phyloP scores from a whole-genome alignment of 2,329 filamentous ascomycete species.

The Elsinoe batatas region DNA sequence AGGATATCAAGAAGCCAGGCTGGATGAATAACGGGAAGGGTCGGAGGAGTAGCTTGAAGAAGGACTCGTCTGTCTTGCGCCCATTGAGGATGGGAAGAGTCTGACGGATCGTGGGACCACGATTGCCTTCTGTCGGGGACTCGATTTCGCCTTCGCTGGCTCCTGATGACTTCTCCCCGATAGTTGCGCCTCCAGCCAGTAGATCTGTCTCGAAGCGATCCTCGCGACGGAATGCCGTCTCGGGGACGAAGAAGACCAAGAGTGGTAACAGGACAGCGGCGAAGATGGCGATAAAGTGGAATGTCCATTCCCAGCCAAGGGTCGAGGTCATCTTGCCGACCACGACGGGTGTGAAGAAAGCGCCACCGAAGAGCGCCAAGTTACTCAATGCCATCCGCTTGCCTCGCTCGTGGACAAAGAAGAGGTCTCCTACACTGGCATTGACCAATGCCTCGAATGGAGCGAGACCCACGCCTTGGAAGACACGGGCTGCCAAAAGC shows the following conservation, averaged over 20 bases:
- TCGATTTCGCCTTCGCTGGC: slow-evolving; percentile 6
- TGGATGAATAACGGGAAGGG: slow-evolving; percentile 77
- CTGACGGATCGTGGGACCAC: slow-evolving; percentile 3
- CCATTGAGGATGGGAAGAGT: slow-evolving; percentile 53
- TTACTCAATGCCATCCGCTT: slow-evolving; percentile 77
- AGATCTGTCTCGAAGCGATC: slow-evolving; percentile 61
- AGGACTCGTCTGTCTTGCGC: slow-evolving; percentile 67
- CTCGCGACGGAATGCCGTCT: slow-evolving; percentile 67
- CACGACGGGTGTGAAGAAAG: slow-evolving; percentile 75
- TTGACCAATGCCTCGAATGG: slow-evolving; percentile 88
- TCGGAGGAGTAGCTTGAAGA: slow-evolving; percentile 54
- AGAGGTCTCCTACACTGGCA: slow-evolving; percentile 79
- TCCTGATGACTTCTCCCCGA: slow-evolving; percentile 2
- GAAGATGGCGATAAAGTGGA: slow-evolving; percentile 83
- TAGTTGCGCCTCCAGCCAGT: not conserved
- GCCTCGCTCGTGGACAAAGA: slow-evolving; percentile 74
- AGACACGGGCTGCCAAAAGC: slow-evolving; percentile 66
- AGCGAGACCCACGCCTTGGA: slow-evolving; percentile 78
- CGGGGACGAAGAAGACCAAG: slow-evolving; percentile 70
- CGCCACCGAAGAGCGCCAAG: slow-evolving; percentile 59
- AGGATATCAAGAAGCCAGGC: slow-evolving; percentile 73
- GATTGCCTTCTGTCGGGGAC: slow-evolving; percentile 35
- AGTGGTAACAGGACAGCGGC: slow-evolving; percentile 58
- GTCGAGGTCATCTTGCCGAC: slow-evolving; percentile 73
- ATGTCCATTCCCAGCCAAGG: slow-evolving; percentile 78